Base-by-base conservation (phyloP, 2,329 filamentous ascomycete genomes). In the Magnaporthiopsis incrustans region DNA sequence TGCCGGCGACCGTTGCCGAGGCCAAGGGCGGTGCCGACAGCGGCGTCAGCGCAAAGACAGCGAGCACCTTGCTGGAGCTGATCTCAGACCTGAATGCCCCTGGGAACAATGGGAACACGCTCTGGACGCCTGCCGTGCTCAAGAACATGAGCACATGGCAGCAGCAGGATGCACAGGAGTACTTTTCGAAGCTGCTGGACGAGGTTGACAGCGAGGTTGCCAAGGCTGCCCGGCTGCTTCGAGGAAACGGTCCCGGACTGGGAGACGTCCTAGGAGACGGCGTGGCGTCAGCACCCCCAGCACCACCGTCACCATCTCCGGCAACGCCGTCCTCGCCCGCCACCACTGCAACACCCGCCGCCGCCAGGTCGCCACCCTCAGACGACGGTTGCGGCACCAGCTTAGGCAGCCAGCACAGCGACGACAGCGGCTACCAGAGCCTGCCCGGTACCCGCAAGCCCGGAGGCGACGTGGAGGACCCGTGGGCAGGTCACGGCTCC, bases 81-180 rank as follows among this genome's bases (percentile, higher is more conserved):
- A 84, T 96, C 61, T 77, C 77, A n/a, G 85, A 87, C 64, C 79
- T 97, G 53, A 91, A 89, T 70, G 82, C 89, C 70, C 77, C 83
- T 0, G 77, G 81, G 11, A 91, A 92, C 70, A 88, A 91, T 66
- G 91, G 91, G 10, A 83, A 82, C 70, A 89, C 88, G 26, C 79
- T 97, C 18, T 97, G 91, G 91, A 92, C 92, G 8, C 90, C 91
- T 0, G 79, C 84, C 0, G 85, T 89, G 64, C 79, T 97, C 59
- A 97, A 97, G 76, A 93, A 88, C 12, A 96, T 98, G 89, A 94
- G 89, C 75, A 97, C 91, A 35, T 96, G 90, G 85, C 90, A 96
- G 69, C 95, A 98, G 73, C 95, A 99, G 76, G 95, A 99, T 76
- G 95, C 95, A 6, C 95, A 98, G 73, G 95, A 99, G 75, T 99